A percentile compares a stretch with the other conserved stretches of the same genome.
Evolutionary conservation across 2,329 filamentous ascomycete genomes (phyloP).

Genomic region (Alternaria sp.): DNA sequence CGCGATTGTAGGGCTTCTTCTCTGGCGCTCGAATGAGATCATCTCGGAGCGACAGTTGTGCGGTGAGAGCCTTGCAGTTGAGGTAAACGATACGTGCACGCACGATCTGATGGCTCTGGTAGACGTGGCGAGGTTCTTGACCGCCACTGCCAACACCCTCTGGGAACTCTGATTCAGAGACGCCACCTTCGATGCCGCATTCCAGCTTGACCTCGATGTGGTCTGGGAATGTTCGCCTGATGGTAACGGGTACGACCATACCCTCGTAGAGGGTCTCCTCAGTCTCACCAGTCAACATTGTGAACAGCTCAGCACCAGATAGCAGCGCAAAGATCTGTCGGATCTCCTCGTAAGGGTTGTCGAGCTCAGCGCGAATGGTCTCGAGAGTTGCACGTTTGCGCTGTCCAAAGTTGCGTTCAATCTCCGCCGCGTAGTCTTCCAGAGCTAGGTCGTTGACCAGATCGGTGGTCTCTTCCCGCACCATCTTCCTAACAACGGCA

Average conservation of each 20-base stretch:
- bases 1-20: constrained; percentile 64
- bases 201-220: constrained; percentile 94
- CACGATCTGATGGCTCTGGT: constrained; percentile 80
- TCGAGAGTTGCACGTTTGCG: constrained; percentile 95
- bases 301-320: constrained; percentile 81
- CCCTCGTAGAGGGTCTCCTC: constrained; percentile 80
- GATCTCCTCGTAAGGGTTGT: constrained; percentile 92
- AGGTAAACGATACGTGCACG: constrained; percentile 88
- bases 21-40: constrained; percentile 73
- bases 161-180: constrained; percentile 82
- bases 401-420: constrained; percentile 91
- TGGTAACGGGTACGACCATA: constrained; percentile 90
- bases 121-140: constrained; percentile 65
- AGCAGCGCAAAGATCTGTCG: constrained; percentile 78
- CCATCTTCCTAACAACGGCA: constrained; percentile 92
- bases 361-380: constrained; percentile 91
- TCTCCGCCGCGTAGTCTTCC: constrained; percentile 95
- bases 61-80: constrained; percentile 83
- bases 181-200: constrained; percentile 89
- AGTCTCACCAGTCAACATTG: constrained; percentile 95
- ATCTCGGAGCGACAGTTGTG: constrained; percentile 84
- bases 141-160: constrained; percentile 63
- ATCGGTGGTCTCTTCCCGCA: constrained; percentile 91
- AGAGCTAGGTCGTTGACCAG: constrained; percentile 95
- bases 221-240: constrained; percentile 87